phyloP scores from a whole-genome alignment of 2,329 filamentous ascomycete species.

The Xylariales sp. region DNA sequence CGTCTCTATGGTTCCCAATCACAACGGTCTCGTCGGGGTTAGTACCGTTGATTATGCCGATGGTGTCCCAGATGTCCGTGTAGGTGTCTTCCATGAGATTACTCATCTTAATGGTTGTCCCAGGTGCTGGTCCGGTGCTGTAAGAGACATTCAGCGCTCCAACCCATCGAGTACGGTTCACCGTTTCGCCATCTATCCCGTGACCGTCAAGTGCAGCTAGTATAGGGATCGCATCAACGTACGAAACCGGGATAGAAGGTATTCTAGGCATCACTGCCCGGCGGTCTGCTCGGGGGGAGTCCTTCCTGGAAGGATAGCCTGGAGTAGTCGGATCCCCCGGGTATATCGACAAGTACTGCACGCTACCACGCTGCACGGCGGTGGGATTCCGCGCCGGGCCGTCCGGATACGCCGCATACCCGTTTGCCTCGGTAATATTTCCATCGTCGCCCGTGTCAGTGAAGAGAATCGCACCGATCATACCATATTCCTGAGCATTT shows the following conservation, averaged over 20 bases:
- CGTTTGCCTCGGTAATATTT: slow-evolving; percentile 78
- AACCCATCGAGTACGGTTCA: slow-evolving; percentile 70
- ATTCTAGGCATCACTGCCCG: slow-evolving; percentile 76
- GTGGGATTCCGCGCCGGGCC: slow-evolving; percentile 82
- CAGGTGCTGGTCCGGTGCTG: slow-evolving; percentile 60
- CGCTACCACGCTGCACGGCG: slow-evolving; percentile 82
- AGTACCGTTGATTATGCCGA: slow-evolving; percentile 83
- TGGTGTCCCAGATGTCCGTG: slow-evolving; percentile 80
- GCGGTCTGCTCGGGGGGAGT: slow-evolving; percentile 72
- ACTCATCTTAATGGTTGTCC: slow-evolving; percentile 70
- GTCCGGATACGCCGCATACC: slow-evolving; percentile 76
- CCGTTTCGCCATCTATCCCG: slow-evolving; percentile 74
- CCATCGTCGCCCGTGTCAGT: slow-evolving; percentile 82
- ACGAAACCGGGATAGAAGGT: slow-evolving; percentile 85
- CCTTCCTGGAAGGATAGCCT: slow-evolving; percentile 82
- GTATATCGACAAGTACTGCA: slow-evolving; percentile 73
- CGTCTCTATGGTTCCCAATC: slow-evolving; percentile 84
- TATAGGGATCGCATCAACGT: slow-evolving; percentile 78
- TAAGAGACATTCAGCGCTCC: slow-evolving; percentile 61
- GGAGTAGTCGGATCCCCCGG: slow-evolving; percentile 81
- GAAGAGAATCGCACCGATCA: slow-evolving; percentile 78
- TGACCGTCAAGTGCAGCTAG: slow-evolving; percentile 82
- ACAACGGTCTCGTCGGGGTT: slow-evolving; percentile 80
- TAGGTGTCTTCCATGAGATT: slow-evolving; percentile 78
- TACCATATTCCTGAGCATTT: slow-evolving; percentile 81